Evolutionary conservation across 2,329 filamentous ascomycete species (phyloP).

Genomic region (Xenoacremonium recifei): DNA sequence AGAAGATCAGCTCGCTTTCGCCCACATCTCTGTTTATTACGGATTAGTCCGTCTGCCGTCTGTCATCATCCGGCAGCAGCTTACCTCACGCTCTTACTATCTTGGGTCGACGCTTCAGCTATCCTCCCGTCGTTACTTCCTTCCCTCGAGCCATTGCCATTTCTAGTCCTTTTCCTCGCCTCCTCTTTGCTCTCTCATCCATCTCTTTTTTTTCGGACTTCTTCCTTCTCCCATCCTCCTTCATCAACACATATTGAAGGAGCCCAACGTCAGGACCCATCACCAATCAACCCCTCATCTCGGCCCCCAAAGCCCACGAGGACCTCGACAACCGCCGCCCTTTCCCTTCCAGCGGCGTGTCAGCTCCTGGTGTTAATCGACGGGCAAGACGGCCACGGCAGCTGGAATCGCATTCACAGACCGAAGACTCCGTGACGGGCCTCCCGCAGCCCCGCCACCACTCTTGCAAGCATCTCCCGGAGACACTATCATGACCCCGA

Average conservation of each 20-base stretch:
- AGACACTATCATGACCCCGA: slow-evolving; percentile 39
- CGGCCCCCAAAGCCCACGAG: too few relatives aligned
- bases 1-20: background rate
- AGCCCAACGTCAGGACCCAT: too few relatives aligned
- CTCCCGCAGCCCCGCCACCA: background rate
- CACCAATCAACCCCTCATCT: too few relatives aligned
- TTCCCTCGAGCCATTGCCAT: background rate
- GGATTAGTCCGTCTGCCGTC: background rate
- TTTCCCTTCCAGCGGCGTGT: too few relatives aligned
- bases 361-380: too few relatives aligned
- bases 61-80: background rate
- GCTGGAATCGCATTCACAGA: too few relatives aligned
- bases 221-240: slow-evolving; percentile 11
- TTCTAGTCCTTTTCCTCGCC: background rate
- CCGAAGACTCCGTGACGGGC: background rate
- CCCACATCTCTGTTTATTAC: background rate
- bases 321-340: too few relatives aligned
- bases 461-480: background rate
- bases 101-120: slow-evolving; percentile 2
- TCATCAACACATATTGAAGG: too few relatives aligned
- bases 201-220: slow-evolving; percentile 9
- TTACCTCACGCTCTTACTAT: slow-evolving; percentile 5
- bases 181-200: slow-evolving; percentile 1
- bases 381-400: too few relatives aligned
- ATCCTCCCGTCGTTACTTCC: background rate